Evolutionary conservation across 345 rosid genomes (phyloP).

Genomic region (Dovyalis caffra): DNA sequence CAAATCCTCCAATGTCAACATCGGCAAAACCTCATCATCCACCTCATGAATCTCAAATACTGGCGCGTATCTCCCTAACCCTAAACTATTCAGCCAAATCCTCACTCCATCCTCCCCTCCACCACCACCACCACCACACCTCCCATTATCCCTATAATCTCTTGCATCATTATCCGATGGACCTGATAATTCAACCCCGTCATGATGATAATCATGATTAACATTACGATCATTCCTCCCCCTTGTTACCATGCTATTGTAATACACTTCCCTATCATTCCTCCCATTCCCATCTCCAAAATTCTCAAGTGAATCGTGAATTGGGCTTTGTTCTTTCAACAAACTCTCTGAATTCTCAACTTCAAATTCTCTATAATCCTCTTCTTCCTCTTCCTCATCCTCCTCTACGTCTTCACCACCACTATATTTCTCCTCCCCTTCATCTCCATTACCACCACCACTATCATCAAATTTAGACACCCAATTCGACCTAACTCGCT

Average conservation of each 20-base stretch:
- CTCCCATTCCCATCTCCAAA: constrained; percentile 52
- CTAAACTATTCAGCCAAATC: constrained; percentile 64
- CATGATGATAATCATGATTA: constrained; percentile 22
- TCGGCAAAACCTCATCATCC: constrained; percentile 78
- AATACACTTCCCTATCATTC: constrained; percentile 38
- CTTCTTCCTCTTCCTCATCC: constrained; percentile 54
- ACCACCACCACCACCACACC: constrained; percentile 27
- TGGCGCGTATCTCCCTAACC: constrained; percentile 71
- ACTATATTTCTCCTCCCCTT: constrained; percentile 51
- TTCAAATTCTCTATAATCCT: constrained; percentile 48
- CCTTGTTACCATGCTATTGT: constrained; percentile 27
- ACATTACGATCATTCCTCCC: constrained; percentile 17
- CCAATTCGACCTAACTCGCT: constrained; percentile 69
- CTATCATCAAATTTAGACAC: constrained; percentile 48
- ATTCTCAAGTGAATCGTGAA: constrained; percentile 49
- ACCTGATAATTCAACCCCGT: constrained; percentile 47
- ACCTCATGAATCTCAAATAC: constrained; percentile 89
- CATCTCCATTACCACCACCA: constrained; percentile 23
- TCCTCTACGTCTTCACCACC: constrained; percentile 53
- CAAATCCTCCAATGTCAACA: constrained; percentile 82
- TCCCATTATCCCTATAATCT: constrained; percentile 36
- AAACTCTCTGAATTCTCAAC: constrained; percentile 71
- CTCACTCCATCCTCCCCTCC: constrained; percentile 53
- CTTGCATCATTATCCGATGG: constrained; percentile 54
- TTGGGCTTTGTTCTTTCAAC: constrained; percentile 55